Conservation (phyloP, 164 flowering plant species). For the Vitis labrusca region DNA sequence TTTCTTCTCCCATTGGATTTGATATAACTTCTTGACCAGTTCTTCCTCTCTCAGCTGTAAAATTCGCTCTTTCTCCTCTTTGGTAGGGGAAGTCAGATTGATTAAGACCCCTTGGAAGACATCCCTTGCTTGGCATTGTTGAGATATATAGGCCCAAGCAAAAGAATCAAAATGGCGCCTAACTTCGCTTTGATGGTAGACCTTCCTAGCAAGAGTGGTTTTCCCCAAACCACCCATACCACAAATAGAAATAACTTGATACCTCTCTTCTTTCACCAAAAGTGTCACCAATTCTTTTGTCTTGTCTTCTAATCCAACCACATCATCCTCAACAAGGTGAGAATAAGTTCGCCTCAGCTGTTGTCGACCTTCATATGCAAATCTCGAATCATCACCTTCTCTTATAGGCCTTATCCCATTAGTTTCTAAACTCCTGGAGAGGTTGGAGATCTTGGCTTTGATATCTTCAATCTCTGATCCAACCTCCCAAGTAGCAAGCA, state of each 20-base stretch:
- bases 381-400: not conserved
- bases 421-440: constrained; percentile 1
- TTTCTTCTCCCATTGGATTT: constrained; percentile 7
- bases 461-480: constrained; percentile 12
- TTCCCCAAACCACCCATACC: constrained; percentile 33
- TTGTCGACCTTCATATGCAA: not conserved
- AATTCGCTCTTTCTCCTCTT: not conserved
- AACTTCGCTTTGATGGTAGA: constrained; percentile 5
- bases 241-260: constrained; percentile 8
- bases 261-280: not conserved
- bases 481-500: constrained; percentile 8
- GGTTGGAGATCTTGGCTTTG: constrained; percentile 4
- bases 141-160: constrained; percentile 26
- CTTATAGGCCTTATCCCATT: constrained; percentile 12
- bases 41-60: not conserved
- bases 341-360: constrained; percentile 9
- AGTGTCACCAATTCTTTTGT: too few species aligned
- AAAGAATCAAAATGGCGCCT: constrained; percentile 8
- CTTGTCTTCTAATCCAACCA: constrained; percentile 14
- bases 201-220: constrained; percentile 27
- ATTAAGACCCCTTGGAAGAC: constrained; percentile 10
- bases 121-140: constrained; percentile 7
- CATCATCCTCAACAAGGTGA: constrained; percentile 5
- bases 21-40: constrained; percentile 1
- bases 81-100: constrained; percentile 10